Conservation (phyloP, 768 basidiomycete genomes). For the Omphalotus guepiniiformis region DNA sequence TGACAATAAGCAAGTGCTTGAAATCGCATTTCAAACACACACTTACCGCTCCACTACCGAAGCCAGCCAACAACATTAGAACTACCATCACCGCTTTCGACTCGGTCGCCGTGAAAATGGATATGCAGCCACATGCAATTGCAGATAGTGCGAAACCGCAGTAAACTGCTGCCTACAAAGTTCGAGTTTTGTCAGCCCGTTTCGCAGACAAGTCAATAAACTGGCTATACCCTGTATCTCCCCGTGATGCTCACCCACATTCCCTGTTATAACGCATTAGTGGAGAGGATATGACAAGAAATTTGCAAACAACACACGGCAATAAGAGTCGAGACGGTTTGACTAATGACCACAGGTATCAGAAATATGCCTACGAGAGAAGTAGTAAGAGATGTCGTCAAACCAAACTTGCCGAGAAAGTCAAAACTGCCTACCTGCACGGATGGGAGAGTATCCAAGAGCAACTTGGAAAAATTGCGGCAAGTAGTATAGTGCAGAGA, state of each 20-base stretch:
- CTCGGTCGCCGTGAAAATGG: constrained; percentile 51
- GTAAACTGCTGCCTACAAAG: constrained; percentile 51
- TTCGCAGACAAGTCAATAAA: neutral
- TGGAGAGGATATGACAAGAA: neutral
- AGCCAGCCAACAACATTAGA: constrained; percentile 55
- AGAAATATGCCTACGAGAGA: constrained; percentile 48
- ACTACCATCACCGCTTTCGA: constrained; percentile 48
- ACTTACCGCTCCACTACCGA: constrained; percentile 56
- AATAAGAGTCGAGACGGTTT: constrained; percentile 54
- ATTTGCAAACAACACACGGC: constrained; percentile 32
- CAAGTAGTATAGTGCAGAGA: constrained; percentile 64
- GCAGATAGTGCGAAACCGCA: constrained; percentile 67
- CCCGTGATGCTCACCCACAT: constrained; percentile 62
- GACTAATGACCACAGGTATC: constrained; percentile 63
- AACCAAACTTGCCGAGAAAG: neutral
- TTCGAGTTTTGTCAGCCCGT: neutral
- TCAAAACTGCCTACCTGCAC: constrained; percentile 23
- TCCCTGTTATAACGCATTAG: constrained; percentile 34
- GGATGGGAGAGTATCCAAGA: constrained; percentile 61
- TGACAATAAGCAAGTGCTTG: neutral
- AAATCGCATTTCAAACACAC: constrained; percentile 19
- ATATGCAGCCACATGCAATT: constrained; percentile 66
- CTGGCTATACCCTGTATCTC: constrained; percentile 44
- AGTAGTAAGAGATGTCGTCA: too few relatives aligned
- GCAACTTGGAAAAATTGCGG: constrained; percentile 77